A percentile compares a stretch with the other conserved stretches of the same genome.
These are phyloP conservation scores for Aspergillus funiculosus DNA, from an alignment of 495 filamentous ascomycete genomes.

Conservation along the genomic window DNA sequence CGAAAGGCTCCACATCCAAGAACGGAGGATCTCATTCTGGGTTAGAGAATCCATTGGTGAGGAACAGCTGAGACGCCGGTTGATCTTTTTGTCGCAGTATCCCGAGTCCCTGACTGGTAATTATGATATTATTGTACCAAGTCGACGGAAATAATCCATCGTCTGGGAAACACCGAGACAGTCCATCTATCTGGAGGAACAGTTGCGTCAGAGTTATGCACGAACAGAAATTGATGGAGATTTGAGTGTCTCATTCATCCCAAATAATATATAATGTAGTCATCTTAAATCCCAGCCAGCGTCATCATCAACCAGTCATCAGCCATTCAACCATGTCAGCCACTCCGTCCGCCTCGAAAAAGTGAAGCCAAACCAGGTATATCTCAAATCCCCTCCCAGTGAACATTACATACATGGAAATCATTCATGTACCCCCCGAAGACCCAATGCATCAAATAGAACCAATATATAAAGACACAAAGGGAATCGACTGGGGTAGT, in stretches of 20 bases:
- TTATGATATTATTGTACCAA: no score
- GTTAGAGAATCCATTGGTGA: conserved; percentile 17
- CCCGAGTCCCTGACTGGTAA: no score
- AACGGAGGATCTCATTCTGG: not conserved
- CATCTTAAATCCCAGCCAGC: not conserved
- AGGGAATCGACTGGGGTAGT: conserved; percentile 6
- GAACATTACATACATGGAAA: conserved; percentile 18
- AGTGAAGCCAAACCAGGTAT: conserved; percentile 13
- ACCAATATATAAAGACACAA: conserved; percentile 20
- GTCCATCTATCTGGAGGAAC: no score
- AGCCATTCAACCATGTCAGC: not conserved
- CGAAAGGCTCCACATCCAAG: no score
- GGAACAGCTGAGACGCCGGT: conserved; percentile 10
- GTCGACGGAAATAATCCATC: no score
- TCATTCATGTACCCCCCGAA: conserved; percentile 13
- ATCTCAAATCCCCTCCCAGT: conserved; percentile 17
- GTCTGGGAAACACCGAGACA: no score
- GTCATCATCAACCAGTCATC: conserved; percentile 1
- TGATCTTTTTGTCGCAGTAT: no score
- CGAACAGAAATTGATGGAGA: not conserved
- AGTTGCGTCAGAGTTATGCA: no score
- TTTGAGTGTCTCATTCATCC: conserved; percentile 4
- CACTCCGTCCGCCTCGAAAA: not conserved
- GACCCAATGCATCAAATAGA: conserved; percentile 16
- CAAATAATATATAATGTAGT: conserved; percentile 7